A percentile compares a stretch with the other conserved stretches of the same genome.
Conservation (phyloP, 192 early-diverging fungal genomes). For the Coemansia sp. region DNA sequence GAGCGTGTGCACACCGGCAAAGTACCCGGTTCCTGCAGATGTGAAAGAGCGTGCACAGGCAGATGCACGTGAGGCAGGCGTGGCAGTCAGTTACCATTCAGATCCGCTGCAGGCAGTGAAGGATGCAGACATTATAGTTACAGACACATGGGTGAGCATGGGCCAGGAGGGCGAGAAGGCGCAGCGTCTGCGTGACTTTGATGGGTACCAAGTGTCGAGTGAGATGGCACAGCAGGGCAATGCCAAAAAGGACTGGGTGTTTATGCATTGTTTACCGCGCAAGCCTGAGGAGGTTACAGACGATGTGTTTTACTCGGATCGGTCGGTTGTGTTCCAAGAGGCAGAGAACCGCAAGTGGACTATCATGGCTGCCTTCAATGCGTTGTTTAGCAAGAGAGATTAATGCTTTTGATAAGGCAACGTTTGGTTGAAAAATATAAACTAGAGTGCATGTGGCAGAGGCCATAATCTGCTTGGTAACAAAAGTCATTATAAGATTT, state of each 20-base stretch:
- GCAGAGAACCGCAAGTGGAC: slow-evolving; percentile 99
- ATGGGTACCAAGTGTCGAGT: slow-evolving; percentile 85
- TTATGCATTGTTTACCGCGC: slow-evolving; percentile 97
- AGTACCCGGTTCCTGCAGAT: slow-evolving; percentile 72
- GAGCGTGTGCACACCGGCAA: slow-evolving; percentile 79
- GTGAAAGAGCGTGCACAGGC: slow-evolving; percentile 67
- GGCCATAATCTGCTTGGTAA: not conserved
- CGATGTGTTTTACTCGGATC: slow-evolving; percentile 88
- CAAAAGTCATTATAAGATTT: too few relatives aligned
- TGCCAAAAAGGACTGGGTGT: slow-evolving; percentile 88
- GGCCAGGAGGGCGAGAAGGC: slow-evolving; percentile 93
- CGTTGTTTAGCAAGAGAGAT: slow-evolving; percentile 49
- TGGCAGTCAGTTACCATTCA: slow-evolving; percentile 57
- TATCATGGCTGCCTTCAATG: slow-evolving; percentile 80
- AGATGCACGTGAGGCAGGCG: slow-evolving; percentile 60
- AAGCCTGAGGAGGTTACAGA: slow-evolving; percentile 98
- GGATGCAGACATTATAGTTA: slow-evolving; percentile 87
- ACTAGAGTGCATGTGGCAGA: too few relatives aligned
- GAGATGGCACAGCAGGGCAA: slow-evolving; percentile 76
- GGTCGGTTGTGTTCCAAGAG: slow-evolving; percentile 94
- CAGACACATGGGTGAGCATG: slow-evolving; percentile 99
- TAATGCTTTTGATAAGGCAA: not conserved
- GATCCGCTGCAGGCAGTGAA: slow-evolving; percentile 78
- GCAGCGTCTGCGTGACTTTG: slow-evolving; percentile 76
- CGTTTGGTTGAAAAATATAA: not conserved